A percentile compares a stretch with the other conserved stretches of the same genome.
Evolutionary conservation across 2,329 filamentous ascomycete genomes (phyloP).

Genomic region (Simplicillium aogashimaense): DNA sequence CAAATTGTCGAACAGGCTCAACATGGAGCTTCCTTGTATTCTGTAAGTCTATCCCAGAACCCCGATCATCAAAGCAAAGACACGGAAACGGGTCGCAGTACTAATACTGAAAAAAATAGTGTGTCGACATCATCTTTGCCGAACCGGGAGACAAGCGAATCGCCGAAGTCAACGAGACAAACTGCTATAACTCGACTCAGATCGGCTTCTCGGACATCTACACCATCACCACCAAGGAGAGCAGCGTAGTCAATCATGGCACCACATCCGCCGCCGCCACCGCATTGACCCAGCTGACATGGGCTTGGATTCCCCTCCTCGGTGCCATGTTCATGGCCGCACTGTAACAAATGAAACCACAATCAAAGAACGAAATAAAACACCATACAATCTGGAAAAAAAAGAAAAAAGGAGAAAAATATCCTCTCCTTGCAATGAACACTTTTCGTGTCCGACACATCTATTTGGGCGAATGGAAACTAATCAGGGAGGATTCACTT

Average conservation of each 20-base stretch:
- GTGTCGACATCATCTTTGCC: constrained; percentile 88
- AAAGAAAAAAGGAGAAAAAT: too few relatives aligned
- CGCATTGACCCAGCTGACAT: constrained; percentile 1
- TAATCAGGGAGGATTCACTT: too few relatives aligned
- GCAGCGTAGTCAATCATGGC: constrained; percentile 20
- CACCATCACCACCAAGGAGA: constrained; percentile 45
- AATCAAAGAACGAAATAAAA: too few relatives aligned
- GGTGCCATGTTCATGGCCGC: background rate
- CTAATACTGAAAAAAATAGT: constrained; percentile 49
- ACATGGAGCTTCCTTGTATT: constrained; percentile 76
- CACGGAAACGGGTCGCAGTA: too few relatives aligned
- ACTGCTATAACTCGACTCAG: constrained; percentile 81
- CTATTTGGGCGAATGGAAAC: too few relatives aligned
- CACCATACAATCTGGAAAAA: too few relatives aligned
- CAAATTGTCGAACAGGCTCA: constrained; percentile 76
- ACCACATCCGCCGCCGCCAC: constrained; percentile 3
- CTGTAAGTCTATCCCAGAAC: constrained; percentile 41
- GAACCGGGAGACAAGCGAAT: constrained; percentile 61
- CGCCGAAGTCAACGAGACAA: constrained; percentile 62
- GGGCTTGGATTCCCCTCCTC: constrained; percentile 6
- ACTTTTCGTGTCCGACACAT: too few relatives aligned
- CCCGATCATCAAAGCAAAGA: too few relatives aligned
- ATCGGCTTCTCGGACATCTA: constrained; percentile 73
- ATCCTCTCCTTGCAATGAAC: too few relatives aligned
- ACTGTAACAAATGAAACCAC: too few relatives aligned